phyloP scores from a whole-genome alignment of 2,329 filamentous ascomycete genomes.

The Ambrosiella beaveri region DNA sequence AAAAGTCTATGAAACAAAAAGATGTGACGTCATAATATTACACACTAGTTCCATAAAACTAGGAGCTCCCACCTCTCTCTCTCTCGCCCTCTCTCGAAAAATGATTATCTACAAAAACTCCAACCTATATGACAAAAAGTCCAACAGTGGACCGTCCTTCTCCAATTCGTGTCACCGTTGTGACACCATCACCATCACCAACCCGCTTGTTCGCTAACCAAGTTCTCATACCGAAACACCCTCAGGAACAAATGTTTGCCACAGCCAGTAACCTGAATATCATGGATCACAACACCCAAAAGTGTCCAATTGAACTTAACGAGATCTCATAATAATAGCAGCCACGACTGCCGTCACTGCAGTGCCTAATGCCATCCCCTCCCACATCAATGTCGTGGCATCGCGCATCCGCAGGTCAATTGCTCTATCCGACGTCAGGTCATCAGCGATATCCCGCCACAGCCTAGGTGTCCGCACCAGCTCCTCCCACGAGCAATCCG shows the following conservation, averaged over 20 bases:
- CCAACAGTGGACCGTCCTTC: not conserved
- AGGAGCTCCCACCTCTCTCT: not conserved
- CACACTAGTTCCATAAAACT: slow-evolving; percentile 1
- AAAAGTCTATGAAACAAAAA: not conserved
- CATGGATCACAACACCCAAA: not conserved
- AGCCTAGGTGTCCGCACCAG: slow-evolving; percentile 7
- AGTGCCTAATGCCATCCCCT: slow-evolving; percentile 31
- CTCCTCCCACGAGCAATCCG: slow-evolving; percentile 8
- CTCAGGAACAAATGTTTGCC: too few relatives aligned
- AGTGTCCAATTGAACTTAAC: not conserved
- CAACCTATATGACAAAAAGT: not conserved
- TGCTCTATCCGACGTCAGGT: slow-evolving; percentile 29
- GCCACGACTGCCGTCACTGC: slow-evolving; percentile 18
- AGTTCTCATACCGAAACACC: too few relatives aligned
- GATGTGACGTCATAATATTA: not conserved
- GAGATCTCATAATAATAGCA: slow-evolving; percentile 4
- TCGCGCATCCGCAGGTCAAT: slow-evolving; percentile 52
- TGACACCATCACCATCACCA: too few relatives aligned
- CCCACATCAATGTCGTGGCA: slow-evolving; percentile 49
- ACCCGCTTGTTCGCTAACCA: too few relatives aligned
- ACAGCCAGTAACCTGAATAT: not conserved
- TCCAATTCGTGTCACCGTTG: too few relatives aligned
- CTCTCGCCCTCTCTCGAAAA: not conserved
- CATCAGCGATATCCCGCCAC: slow-evolving; percentile 9
- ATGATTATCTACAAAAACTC: not conserved